A percentile compares a stretch with the other conserved stretches of the same genome.
phyloP scores from a whole-genome alignment of 2,329 filamentous ascomycete genomes.

The Venturia nashicola region DNA sequence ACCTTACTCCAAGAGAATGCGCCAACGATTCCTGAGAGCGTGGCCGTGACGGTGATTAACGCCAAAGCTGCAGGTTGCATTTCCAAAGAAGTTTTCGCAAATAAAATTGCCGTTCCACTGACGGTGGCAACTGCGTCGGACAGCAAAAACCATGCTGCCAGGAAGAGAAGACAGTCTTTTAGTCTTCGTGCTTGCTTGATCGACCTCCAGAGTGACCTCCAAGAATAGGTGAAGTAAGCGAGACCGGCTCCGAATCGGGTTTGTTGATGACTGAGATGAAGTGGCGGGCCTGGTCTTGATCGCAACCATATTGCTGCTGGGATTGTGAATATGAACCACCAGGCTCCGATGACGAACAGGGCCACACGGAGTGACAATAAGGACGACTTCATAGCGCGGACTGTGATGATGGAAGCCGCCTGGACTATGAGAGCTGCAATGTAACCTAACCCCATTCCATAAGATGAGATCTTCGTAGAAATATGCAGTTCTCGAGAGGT shows the following conservation, averaged over 20 bases:
- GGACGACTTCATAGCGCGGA: constrained; percentile 52
- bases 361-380: constrained; percentile 79
- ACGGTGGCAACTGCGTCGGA: constrained; percentile 92
- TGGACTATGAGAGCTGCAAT: constrained; percentile 76
- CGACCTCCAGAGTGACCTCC: constrained; percentile 76
- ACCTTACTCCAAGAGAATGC: constrained; percentile 83
- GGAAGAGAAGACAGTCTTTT: constrained; percentile 63
- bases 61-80: constrained; percentile 84
- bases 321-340: constrained; percentile 90
- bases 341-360: constrained; percentile 72
- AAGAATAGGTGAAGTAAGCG: constrained; percentile 70
- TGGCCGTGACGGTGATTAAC: constrained; percentile 88
- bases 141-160: constrained; percentile 86
- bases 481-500: constrained; percentile 60
- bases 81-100: constrained; percentile 82
- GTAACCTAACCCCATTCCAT: constrained; percentile 90
- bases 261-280: constrained; percentile 17
- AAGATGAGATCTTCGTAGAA: constrained; percentile 82
- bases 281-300: constrained; percentile 73
- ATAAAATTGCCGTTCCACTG: constrained; percentile 85
- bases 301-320: constrained; percentile 81
- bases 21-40: constrained; percentile 68
- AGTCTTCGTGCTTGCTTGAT: constrained; percentile 60
- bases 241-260: constrained; percentile 25
- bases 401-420: constrained; percentile 63